These are phyloP conservation scores for Penicillium tannophilum DNA, from an alignment of 495 filamentous ascomycete species.

Conservation along the genomic window DNA sequence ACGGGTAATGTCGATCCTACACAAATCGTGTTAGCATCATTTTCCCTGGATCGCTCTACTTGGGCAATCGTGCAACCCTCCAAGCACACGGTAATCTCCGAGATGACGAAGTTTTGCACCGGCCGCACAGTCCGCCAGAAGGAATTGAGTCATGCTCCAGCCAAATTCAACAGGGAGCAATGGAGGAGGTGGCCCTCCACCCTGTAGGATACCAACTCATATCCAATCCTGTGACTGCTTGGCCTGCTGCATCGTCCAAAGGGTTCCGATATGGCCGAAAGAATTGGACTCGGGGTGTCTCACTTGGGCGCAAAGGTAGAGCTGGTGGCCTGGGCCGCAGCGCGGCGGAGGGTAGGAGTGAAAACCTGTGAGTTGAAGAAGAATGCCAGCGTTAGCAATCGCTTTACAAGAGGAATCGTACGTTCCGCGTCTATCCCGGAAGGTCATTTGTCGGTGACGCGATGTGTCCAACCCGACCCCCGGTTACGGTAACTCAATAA, in stretches of 20 bases:
- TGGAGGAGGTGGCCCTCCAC: neutral
- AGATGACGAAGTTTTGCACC: neutral
- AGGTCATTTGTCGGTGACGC: conserved; percentile 14
- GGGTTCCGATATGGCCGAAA: neutral
- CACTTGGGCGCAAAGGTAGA: conserved; percentile 48
- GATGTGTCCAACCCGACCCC: conserved; percentile 6
- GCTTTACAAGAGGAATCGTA: conserved; percentile 4
- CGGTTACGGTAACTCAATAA: neutral
- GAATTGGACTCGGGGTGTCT: conserved; percentile 27
- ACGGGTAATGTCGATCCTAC: conserved; percentile 53
- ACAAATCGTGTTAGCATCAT: conserved; percentile 13
- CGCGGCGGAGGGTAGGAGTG: conserved; percentile 46
- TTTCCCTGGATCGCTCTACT: neutral
- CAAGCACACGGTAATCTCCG: neutral
- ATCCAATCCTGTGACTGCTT: neutral
- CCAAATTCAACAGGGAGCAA: neutral
- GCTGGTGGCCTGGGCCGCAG: conserved; percentile 43
- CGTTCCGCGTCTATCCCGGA: conserved; percentile 15
- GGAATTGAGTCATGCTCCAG: neutral
- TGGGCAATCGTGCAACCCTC: neutral
- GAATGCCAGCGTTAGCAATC: conserved; percentile 26
- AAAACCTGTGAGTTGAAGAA: conserved; percentile 31
- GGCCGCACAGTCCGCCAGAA: neutral
- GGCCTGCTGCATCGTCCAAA: neutral
- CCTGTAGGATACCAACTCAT: neutral